Base-by-base conservation (phyloP, 306 rosid species). In the Prunus mongolica region DNA sequence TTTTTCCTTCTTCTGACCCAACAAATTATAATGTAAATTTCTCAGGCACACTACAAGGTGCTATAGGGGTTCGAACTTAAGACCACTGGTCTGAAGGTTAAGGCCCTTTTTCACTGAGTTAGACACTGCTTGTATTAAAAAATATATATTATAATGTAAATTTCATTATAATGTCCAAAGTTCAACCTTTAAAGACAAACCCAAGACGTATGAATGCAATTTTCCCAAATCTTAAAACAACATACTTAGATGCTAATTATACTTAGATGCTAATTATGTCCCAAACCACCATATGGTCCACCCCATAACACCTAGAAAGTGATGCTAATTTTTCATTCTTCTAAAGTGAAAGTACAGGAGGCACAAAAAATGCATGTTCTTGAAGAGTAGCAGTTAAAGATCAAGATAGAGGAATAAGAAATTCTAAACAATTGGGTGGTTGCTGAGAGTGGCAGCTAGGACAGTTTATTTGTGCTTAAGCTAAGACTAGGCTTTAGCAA, bases 401-500 rank as follows among this genome's bases (percentile, higher is more conserved):
- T 16, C 20, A 52, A 52, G 57, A 52, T 10, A 52, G 52, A 12
- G 61, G 61, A 55, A 55, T 55, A n/a, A 8, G 25, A 55, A n/a
- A 18, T 55, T 8, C 9, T n/a, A 34, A 47, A 13, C 51, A 47
- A 47, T 10, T 47, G 12, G 51, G 61, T 55, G 10, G 8, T 51
- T 51, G 56, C 56, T 16, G 44, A 38, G 44, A 38, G 44, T 6
- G 44, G 44, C 44, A 38, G 44, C 44, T 38, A 38, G 44, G 44
- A 38, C 44, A 38, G 44, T 38, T 38, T 38, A 38, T 38, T 38
- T 38, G 44, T 38, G 44, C 44, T 47, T 13, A 47, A 47, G 14
- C 15, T 47, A 47, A 47, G 51, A 47, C 51, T 47, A 47, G 44
- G n/a, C 66, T 85, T 51, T 58, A 55, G 85, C 81, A 79, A 89